Base-by-base conservation (phyloP, 2,329 filamentous ascomycete genomes). In the Sarocladium strictum region DNA sequence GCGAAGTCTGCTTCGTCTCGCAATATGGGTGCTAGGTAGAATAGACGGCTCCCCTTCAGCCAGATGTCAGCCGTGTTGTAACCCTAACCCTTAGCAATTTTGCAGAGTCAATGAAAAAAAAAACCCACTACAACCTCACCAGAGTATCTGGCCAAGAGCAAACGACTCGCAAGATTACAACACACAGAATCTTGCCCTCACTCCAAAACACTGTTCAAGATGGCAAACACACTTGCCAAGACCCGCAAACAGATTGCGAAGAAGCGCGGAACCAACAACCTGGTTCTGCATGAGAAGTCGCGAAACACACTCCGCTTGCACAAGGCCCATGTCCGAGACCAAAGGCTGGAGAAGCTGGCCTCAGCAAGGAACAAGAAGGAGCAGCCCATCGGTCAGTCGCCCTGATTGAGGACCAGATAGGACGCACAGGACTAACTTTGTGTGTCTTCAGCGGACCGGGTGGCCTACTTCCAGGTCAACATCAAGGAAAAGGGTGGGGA, bases 231-330 rank as follows among this genome's bases (percentile, higher is more conserved):
- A 43, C 73, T 97, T 6, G 75, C 83, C 59, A 97, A 97, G 68
- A 88, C 94, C 19, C 83, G 88, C 59, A 97, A 97, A 74, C 84
- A 90, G 60, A 93, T 97, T 60, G 76, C 84, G 32, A 96, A 96
- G 76, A 97, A 97, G 79, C 84, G 87, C 61, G 83, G 84, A 60
- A 84, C 84, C 19, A 83, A 84, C 37, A 79, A 90, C 47, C 85
- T 86, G 27, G 79, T 86, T 12, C 78, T 97, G 21, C 93, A 97
- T 66, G 87, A 91, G 70, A 90, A 90, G 68, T 96, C 91, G 57
- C 81, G 94, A 61, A 90, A 97, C 75, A 89, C 91, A 3, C 83
- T 87, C 65, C 83, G 90, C 53, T 76, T 97, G 59, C 87, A 90
- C 67, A 82, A 85, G 63, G 94, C 94, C 19, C 82, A 83, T 58